Conservation (phyloP, 805 yeast genomes). For the Debaryomyces tyrocola region DNA sequence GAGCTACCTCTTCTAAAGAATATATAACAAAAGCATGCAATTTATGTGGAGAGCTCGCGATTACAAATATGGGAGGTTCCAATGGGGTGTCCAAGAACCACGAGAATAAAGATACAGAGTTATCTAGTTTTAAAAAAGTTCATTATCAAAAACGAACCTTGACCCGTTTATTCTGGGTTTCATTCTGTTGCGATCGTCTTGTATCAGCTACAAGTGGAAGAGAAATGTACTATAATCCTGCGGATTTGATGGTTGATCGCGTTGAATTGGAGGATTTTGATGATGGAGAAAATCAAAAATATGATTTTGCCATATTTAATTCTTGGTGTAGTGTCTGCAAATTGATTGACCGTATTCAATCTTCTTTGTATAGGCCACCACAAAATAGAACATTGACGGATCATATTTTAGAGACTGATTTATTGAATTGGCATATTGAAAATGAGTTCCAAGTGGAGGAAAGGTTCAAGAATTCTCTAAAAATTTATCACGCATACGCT, state of each 20-base stretch:
- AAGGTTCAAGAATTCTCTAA: slow-evolving; percentile 12
- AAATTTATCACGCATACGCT: slow-evolving; percentile 15
- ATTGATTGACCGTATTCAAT: slow-evolving; percentile 22
- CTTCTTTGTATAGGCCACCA: slow-evolving; percentile 25
- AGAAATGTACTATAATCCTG: slow-evolving; percentile 21
- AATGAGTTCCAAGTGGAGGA: slow-evolving; percentile 8
- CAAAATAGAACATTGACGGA: slow-evolving; percentile 20
- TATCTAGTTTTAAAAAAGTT: background rate
- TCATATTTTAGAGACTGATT: slow-evolving; percentile 18
- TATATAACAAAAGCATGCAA: slow-evolving; percentile 22
- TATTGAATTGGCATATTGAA: slow-evolving; percentile 9
- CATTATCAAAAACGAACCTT: slow-evolving; percentile 13
- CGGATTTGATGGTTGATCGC: slow-evolving; percentile 23
- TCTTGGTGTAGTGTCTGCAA: slow-evolving; percentile 19
- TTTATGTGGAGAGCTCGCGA: slow-evolving; percentile 24
- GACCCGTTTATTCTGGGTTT: slow-evolving; percentile 25
- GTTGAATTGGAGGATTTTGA: slow-evolving; percentile 23
- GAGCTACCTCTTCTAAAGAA: slow-evolving; percentile 21
- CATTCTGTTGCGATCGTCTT: slow-evolving; percentile 27
- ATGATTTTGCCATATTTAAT: slow-evolving; percentile 21
- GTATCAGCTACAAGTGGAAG: slow-evolving; percentile 24
- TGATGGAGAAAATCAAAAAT: slow-evolving; percentile 9
- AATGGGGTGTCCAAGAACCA: slow-evolving; percentile 13
- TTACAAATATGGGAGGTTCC: slow-evolving; percentile 23
- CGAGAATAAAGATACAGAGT: background rate